These are phyloP conservation scores for Pachyrhizus erosus DNA, from an alignment of 306 rosid species.

Conservation along the genomic window DNA sequence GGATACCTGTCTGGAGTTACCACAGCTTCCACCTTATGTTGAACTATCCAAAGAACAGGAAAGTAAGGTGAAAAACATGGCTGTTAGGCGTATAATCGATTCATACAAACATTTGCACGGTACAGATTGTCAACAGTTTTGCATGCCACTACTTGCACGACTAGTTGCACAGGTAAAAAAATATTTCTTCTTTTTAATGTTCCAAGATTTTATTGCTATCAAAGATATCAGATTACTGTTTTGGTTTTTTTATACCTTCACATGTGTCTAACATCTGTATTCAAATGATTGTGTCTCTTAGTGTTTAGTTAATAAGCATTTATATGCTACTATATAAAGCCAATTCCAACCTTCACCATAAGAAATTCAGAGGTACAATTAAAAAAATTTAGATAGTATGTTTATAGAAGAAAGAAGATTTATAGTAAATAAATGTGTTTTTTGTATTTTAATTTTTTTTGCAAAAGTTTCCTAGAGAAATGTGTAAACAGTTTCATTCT, in stretches of 20 bases:
- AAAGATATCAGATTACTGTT: background rate
- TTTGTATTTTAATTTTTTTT: background rate
- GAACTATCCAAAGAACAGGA: conserved; percentile 80
- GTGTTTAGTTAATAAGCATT: conserved; percentile 34
- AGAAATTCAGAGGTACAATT: conserved; percentile 17
- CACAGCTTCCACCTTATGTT: conserved; percentile 76
- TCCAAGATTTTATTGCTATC: conserved; percentile 15
- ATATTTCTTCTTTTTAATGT: conserved; percentile 13
- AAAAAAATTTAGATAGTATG: background rate
- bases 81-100: conserved; percentile 74
- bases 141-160: conserved; percentile 86
- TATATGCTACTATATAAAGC: conserved; percentile 19
- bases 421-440: conserved; percentile 1
- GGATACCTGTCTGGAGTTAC: conserved; percentile 82
- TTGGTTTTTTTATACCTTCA: background rate
- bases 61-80: conserved; percentile 64
- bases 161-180: conserved; percentile 88
- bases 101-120: conserved; percentile 67
- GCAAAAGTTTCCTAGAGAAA: background rate
- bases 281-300: conserved; percentile 11
- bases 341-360: background rate
- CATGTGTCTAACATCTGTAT: conserved; percentile 17
- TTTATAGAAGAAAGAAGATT: conserved; percentile 17
- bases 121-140: conserved; percentile 73
- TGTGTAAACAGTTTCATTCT: background rate